Evolutionary conservation across 2,329 filamentous ascomycete species (phyloP), one percentile per base, ranked within the genome.

Genomic region (Aspergillus texensis): DNA sequence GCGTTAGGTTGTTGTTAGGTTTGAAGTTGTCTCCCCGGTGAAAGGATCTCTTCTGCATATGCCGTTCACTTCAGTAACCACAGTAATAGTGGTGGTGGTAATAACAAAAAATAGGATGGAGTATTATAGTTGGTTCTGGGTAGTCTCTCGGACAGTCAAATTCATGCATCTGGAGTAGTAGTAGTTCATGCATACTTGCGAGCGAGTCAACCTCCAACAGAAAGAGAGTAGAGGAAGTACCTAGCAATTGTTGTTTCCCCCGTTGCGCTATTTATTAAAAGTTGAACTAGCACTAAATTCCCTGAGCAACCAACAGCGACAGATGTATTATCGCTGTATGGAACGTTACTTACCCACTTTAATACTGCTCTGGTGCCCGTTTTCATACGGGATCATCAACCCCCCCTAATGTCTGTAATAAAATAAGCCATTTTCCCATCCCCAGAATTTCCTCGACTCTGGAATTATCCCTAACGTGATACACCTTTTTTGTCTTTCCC

Each of bases 381-480:
- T 55, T 55, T 34, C 52, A 39, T 55, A 55, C 52, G n/a, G 26
- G 48, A 34, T 32, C 6, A 36, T 54, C 52, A 16, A 55, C 32
- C 32, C 32, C 28, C 50, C 52, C 52, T 21, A 54, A 36, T 54
- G 52, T 32, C n/a, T n/a, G 52, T 39, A 55, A 55, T 55, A 26
- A 54, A 54, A 36, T 41, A 26, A 55, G 34, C 50, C 50, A 24
- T 54, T 54, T 36, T 36, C 28, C 32, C 52, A 55, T 55, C 52
- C 52, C 52, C 52, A 55, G 52, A 55, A 39, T 55, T 39, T 14
- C 52, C 52, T 55, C 48, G 48, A 52, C 48, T 19, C 28, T 32
- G 28, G 36, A 41, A 45, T 30, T 55, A 55, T 26, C 52, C 52
- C 52, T 55, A 58, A 46, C 56, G 28, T 58, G 56, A 63, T 52